Conservation (phyloP, 305 asterid genomes). For the Fraxinus sp. region DNA sequence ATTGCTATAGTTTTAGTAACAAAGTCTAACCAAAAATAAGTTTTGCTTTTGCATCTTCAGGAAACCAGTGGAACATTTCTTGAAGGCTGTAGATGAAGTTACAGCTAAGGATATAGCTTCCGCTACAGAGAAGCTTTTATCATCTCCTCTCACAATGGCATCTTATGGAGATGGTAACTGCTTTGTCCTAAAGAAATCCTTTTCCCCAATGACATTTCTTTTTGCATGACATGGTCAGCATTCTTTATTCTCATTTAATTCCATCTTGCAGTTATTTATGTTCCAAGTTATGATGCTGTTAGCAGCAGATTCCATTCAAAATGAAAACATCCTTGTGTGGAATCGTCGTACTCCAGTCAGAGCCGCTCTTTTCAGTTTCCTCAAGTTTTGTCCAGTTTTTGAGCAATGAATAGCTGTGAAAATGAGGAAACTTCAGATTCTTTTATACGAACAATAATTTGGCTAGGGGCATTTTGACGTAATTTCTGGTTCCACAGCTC, state of each 20-base stretch:
- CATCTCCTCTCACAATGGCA: slow-evolving; percentile 90
- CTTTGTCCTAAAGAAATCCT: not conserved
- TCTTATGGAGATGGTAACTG: slow-evolving; percentile 89
- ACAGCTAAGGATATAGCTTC: slow-evolving; percentile 52
- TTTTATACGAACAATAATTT: slow-evolving; percentile 25
- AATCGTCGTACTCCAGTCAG: not conserved
- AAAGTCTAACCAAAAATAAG: not conserved
- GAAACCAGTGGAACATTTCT: slow-evolving; percentile 81
- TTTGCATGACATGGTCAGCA: not conserved
- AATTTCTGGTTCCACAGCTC: not conserved
- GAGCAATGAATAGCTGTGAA: slow-evolving; percentile 6
- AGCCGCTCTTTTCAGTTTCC: not conserved
- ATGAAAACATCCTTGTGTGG: slow-evolving; percentile 20
- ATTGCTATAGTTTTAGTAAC: not conserved
- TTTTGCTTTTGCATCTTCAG: slow-evolving; percentile 34
- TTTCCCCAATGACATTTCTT: not conserved
- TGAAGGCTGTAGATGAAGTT: slow-evolving; percentile 62
- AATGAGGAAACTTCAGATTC: slow-evolving; percentile 26
- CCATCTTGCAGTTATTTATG: slow-evolving; percentile 56
- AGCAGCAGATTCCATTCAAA: slow-evolving; percentile 49
- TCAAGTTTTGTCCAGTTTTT: slow-evolving; percentile 9
- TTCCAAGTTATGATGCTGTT: slow-evolving; percentile 74
- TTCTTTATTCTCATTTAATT: slow-evolving; percentile 11
- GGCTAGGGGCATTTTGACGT: not conserved
- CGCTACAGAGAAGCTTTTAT: slow-evolving; percentile 45